Evolutionary conservation across 2,329 filamentous ascomycete genomes (phyloP).

Genomic region (Pseudogymnoascus pannorum): DNA sequence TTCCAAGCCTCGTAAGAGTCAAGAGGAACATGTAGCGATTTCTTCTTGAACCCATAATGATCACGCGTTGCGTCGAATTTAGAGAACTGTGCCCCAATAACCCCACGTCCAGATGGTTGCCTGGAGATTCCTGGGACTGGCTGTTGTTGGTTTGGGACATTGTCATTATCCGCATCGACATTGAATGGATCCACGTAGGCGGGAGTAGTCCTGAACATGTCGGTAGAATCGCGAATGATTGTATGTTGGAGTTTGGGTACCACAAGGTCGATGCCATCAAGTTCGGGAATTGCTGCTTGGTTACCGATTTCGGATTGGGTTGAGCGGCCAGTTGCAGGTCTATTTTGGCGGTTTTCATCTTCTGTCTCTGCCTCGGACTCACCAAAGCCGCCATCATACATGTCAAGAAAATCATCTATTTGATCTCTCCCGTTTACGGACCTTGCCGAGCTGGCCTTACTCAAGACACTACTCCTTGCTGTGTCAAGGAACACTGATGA

Average conservation of each 20-base stretch:
- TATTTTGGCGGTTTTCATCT: conserved; percentile 24
- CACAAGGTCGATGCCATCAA: not conserved
- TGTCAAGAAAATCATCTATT: conserved; percentile 62
- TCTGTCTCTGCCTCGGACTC: conserved; percentile 38
- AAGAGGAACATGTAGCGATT: conserved; percentile 67
- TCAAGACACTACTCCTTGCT: conserved; percentile 74
- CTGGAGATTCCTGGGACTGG: not conserved
- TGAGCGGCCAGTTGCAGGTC: conserved; percentile 16
- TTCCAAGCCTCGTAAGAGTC: conserved; percentile 81
- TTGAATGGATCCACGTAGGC: not conserved
- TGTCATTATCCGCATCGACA: not conserved
- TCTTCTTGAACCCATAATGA: conserved; percentile 87
- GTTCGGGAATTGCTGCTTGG: not conserved
- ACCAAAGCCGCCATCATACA: conserved; percentile 58
- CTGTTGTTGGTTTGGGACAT: not conserved
- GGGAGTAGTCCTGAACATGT: not conserved
- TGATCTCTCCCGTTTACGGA: conserved; percentile 49
- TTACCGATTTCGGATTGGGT: conserved; percentile 7
- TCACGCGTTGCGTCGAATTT: conserved; percentile 46
- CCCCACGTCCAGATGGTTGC: not conserved
- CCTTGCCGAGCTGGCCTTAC: conserved; percentile 68
- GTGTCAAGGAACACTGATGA: conserved; percentile 37
- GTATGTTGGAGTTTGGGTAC: not conserved
- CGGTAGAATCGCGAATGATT: not conserved
- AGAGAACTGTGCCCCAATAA: not conserved